Percentiles rank a stretch among this genome's conserved stretches.
Evolutionary conservation across 2,329 filamentous ascomycete genomes (phyloP).

Genomic region (Colletotrichum sp.): DNA sequence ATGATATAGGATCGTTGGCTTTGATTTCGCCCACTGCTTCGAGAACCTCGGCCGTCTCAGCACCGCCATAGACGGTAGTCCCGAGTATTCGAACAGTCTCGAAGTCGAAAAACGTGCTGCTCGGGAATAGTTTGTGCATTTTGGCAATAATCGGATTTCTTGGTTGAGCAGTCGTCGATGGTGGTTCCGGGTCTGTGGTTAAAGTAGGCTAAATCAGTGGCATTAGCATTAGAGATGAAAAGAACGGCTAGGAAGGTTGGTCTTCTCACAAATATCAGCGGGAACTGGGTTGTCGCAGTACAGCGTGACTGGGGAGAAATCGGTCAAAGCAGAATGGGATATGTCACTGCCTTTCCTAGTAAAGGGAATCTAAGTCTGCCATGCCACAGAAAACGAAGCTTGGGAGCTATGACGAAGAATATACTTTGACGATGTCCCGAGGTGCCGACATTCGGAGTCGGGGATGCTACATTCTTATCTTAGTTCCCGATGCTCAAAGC

Average conservation of each 20-base stretch:
- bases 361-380: accelerated
- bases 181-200: accelerated
- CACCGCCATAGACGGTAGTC: conserved; percentile 37
- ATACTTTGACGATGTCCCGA: not conserved
- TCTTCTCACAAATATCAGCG: not conserved
- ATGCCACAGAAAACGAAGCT: accelerated
- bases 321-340: not conserved
- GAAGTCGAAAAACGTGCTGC: conserved; percentile 44
- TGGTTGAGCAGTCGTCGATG: not conserved
- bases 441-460: not conserved
- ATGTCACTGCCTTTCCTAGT: accelerated
- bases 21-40: conserved; percentile 40
- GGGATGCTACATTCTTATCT: not conserved
- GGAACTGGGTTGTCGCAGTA: accelerated
- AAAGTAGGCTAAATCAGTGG: accelerated
- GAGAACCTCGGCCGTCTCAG: conserved; percentile 45
- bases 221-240: not conserved
- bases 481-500: not conserved
- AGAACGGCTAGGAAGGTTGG: not conserved
- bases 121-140: not conserved
- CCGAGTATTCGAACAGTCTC: conserved; percentile 45
- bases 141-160: not conserved
- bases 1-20: conserved; percentile 40
- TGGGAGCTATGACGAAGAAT: not conserved
- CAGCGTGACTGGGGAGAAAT: not conserved